A percentile compares a stretch with the other conserved stretches of the same genome.
Evolutionary conservation across 78 protist genomes (phyloP).

Genomic region (Creolimax fragrantissima): DNA sequence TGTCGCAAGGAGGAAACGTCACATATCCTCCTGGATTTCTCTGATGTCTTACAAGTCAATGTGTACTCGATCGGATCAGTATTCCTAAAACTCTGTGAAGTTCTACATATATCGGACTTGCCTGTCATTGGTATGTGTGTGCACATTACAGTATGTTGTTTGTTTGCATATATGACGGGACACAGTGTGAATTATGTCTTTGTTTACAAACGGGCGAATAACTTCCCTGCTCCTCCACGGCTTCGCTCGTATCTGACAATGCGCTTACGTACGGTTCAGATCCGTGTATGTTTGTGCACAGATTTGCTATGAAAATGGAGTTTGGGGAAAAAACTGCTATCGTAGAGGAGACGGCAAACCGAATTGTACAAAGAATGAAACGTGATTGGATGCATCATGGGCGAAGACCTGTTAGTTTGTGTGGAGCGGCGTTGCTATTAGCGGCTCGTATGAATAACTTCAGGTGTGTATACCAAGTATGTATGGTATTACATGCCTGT

Average conservation of each 20-base stretch:
- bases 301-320: slow-evolving; percentile 75
- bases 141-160: no score
- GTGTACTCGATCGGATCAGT: slow-evolving; percentile 63
- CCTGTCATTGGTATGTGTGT: slow-evolving; percentile 38
- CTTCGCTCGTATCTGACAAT: no score
- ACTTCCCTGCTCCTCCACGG: no score
- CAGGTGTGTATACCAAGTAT: no score
- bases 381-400: slow-evolving; percentile 89
- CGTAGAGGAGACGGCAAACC: slow-evolving; percentile 59
- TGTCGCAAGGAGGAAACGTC: slow-evolving; percentile 71
- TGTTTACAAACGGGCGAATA: no score
- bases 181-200: no score
- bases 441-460: slow-evolving; percentile 88
- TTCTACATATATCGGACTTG: slow-evolving; percentile 4
- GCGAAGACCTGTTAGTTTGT: slow-evolving; percentile 82
- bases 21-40: slow-evolving; percentile 79
- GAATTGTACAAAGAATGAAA: slow-evolving; percentile 77
- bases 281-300: slow-evolving; percentile 77
- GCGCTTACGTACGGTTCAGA: no score
- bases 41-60: slow-evolving; percentile 61
- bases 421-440: slow-evolving; percentile 88
- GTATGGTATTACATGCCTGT: no score
- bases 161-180: no score
- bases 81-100: slow-evolving; percentile 49
- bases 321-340: slow-evolving; percentile 55